phyloP scores from a whole-genome alignment of 805 yeast genomes.

The Torulaspora indica region DNA sequence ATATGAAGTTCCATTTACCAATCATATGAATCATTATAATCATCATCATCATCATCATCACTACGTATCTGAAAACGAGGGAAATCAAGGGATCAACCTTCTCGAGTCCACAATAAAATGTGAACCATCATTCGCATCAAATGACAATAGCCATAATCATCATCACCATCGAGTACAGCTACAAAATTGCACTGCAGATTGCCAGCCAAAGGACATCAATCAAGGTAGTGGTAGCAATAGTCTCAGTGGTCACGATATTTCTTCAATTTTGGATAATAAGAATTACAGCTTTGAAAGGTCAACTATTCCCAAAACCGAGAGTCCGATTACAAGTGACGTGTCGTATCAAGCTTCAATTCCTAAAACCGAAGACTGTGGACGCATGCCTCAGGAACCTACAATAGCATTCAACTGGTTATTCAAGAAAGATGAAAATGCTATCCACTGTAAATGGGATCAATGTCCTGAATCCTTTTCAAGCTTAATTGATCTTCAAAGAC shows the following conservation, averaged over 20 bases:
- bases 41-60: slow-evolving; percentile 21
- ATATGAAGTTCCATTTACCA: slow-evolving; percentile 34
- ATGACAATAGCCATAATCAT: slow-evolving; percentile 26
- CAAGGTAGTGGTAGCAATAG: background rate
- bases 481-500: slow-evolving; percentile 44
- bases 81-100: slow-evolving; percentile 13
- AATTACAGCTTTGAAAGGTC: slow-evolving; percentile 9
- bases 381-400: slow-evolving; percentile 9
- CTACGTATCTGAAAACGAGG: slow-evolving; percentile 12
- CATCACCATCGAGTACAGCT: slow-evolving; percentile 40
- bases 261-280: background rate
- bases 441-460: slow-evolving; percentile 65
- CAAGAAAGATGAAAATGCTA: slow-evolving; percentile 20
- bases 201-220: background rate
- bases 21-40: slow-evolving; percentile 29
- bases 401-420: slow-evolving; percentile 45
- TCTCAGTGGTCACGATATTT: background rate
- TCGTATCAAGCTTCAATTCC: slow-evolving; percentile 8
- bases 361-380: background rate
- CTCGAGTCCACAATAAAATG: slow-evolving; percentile 14
- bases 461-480: slow-evolving; percentile 46
- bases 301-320: slow-evolving; percentile 5
- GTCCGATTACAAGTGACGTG: slow-evolving; percentile 2
- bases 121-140: background rate
- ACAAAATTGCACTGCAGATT: slow-evolving; percentile 30